Base-by-base conservation (phyloP, 164 flowering plant species). In the Euptelea pleiosperma region DNA sequence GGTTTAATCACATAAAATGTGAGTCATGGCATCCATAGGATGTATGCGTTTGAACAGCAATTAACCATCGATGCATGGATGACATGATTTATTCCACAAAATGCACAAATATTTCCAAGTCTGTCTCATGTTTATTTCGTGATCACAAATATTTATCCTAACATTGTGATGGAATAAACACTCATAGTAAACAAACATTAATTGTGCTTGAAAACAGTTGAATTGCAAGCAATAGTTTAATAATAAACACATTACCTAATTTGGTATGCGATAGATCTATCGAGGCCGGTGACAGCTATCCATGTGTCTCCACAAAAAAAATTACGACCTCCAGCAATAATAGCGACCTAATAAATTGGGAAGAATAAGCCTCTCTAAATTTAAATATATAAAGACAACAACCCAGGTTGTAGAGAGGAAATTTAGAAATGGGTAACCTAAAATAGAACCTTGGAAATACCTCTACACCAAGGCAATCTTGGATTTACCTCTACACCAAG, bases 301-400 rank as follows among this genome's bases (percentile, higher is more conserved):
- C 96, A 92, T 22, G 96, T 60, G 24, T 89, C 82, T 63, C 93
- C 96, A 71, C 96, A 86, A 75, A 92, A 92, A 75, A 92, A 85
- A 69, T 92, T 92, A 30, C 98, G 82, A 41, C 96, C 93, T 36
- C 98, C 98, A 66, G 87, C 79, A 68, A 92, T 96, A 70, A 92
- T 84, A 15, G 98, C 96, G 43, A 89, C 96, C 98, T 91, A 60
- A 40, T 29, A 34, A 0, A 61, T 48, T n/a, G 50, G 21, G 57
- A 52, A 58, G 18, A 29, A 55, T 34, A 51, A 31, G 54, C 44
- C 56, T 12, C n/a, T 42, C 42, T n/a, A n/a, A 41, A 44, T 30
- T 11, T 18, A 26, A 47, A 52, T n/a, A n/a, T n/a, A n/a, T n/a
- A n/a, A n/a, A 52, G 21, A 14, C 4, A 60, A n/a, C 30, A 52